These are phyloP conservation scores for Fraxinus paxiana DNA, from an alignment of 305 asterid genomes.

Conservation along the genomic window DNA sequence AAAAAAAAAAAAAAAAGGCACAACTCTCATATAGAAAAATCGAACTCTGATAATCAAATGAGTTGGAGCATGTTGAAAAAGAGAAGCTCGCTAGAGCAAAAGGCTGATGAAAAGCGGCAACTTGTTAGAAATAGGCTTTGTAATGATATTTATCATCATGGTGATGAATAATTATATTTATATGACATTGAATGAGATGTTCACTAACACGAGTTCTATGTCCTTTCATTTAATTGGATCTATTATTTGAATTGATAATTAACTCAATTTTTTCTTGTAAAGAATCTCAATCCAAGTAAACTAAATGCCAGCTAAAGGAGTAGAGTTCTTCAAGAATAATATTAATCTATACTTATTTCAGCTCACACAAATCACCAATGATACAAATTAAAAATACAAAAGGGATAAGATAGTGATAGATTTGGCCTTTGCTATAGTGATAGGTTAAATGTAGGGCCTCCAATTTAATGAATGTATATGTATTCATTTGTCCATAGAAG, in stretches of 20 bases:
- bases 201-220: not conserved
- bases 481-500: not conserved
- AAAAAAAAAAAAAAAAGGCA: too few species aligned
- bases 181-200: too few species aligned
- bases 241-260: not conserved
- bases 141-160: too few species aligned
- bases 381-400: not conserved
- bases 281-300: not conserved
- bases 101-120: not conserved
- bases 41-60: not conserved
- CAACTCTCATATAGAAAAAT: not conserved
- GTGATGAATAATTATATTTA: too few species aligned
- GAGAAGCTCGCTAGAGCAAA: not conserved
- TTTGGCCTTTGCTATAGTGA: not conserved
- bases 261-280: not conserved
- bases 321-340: not conserved
- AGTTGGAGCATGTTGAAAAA: not conserved
- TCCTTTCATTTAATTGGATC: not conserved
- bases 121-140: not conserved
- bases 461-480: not conserved
- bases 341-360: not conserved
- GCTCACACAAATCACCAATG: not conserved
- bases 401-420: not conserved
- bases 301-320: not conserved
- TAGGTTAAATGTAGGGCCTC: not conserved